Percentiles rank a stretch among this genome's conserved stretches.
Evolutionary conservation across 768 basidiomycete genomes (phyloP).

Genomic region (Piloderma croceum): DNA sequence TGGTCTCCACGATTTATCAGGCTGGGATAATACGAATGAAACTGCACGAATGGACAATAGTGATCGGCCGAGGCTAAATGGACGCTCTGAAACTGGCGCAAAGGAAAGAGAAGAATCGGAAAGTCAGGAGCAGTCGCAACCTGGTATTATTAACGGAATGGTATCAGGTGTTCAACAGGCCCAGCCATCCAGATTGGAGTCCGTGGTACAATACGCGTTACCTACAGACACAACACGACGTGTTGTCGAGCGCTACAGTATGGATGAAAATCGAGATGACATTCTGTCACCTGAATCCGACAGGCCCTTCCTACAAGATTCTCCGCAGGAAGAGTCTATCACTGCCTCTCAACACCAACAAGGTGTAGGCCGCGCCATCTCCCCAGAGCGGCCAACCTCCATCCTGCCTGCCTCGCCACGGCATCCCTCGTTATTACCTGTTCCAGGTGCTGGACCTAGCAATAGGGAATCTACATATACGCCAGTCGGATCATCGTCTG

Average conservation of each 20-base stretch:
- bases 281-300: no score
- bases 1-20: no score
- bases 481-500: conserved; percentile 53
- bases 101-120: neutral
- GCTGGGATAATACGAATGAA: conserved; percentile 25
- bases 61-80: conserved; percentile 13
- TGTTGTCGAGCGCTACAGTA: conserved; percentile 47
- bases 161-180: conserved; percentile 28
- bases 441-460: conserved; percentile 25
- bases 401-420: conserved; percentile 39
- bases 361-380: conserved; percentile 3
- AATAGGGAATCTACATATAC: conserved; percentile 27
- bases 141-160: conserved; percentile 18
- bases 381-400: conserved; percentile 23
- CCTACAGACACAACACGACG: conserved; percentile 40
- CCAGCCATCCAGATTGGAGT: conserved; percentile 26
- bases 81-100: conserved; percentile 6
- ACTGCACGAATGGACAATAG: conserved; percentile 22
- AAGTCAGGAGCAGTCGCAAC: neutral
- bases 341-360: conserved; percentile 15
- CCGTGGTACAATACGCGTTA: conserved; percentile 39
- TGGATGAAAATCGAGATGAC: conserved; percentile 35
- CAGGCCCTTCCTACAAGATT: conserved; percentile 23
- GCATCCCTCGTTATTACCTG: conserved; percentile 40
- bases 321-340: conserved; percentile 23